A percentile compares a stretch with the other conserved stretches of the same genome.
Conservation (phyloP, 225 moss, liverwort and hornwort genomes). For the Neckera pumila region DNA sequence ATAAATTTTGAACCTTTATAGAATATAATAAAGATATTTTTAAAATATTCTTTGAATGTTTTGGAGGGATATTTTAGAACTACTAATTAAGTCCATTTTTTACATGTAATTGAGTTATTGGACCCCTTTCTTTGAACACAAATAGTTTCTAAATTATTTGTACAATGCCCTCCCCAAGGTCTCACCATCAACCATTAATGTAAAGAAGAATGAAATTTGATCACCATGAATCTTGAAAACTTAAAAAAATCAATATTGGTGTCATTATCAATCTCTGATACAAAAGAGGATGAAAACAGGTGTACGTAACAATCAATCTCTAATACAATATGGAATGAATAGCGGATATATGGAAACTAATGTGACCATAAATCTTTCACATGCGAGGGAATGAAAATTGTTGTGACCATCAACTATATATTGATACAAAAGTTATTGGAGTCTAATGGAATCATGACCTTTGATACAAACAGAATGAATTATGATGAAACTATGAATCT, state of each 20-base stretch:
- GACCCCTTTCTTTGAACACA: not conserved
- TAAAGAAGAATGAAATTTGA: not conserved
- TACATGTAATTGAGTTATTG: not conserved
- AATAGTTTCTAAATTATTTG: not conserved
- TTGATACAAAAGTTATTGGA: not conserved
- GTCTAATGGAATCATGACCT: not conserved
- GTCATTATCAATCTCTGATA: not conserved
- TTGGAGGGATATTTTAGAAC: not conserved
- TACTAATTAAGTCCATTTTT: not conserved
- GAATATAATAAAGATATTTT: too few species aligned
- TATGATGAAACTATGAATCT: not conserved
- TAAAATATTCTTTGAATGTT: too few species aligned
- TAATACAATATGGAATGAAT: too few species aligned
- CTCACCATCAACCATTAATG: not conserved
- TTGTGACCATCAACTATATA: not conserved
- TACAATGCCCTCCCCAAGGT: accelerated
- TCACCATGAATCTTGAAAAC: not conserved
- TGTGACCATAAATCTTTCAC: not conserved
- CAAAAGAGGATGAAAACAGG: not conserved
- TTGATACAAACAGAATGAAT: not conserved
- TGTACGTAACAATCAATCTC: too few species aligned
- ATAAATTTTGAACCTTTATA: not conserved
- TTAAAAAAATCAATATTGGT: not conserved
- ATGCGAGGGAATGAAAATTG: not conserved
- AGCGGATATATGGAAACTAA: not conserved